Percentiles rank a stretch among this genome's conserved stretches.
These are phyloP conservation scores for Kalanchoe fedtschenkoi DNA, from an alignment of 164 flowering plant genomes.

Conservation along the genomic window DNA sequence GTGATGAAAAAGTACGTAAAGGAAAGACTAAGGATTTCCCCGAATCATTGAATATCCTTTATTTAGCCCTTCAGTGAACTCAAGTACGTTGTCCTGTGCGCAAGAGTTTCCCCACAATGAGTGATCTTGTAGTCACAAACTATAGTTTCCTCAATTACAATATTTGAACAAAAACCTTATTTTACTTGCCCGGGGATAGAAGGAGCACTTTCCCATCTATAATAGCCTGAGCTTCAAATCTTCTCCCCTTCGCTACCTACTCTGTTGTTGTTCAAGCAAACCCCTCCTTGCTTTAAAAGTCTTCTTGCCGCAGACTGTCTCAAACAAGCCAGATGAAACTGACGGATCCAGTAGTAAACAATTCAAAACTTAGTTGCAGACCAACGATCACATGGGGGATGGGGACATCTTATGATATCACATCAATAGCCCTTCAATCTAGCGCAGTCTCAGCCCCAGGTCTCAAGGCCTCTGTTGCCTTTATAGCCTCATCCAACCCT, in stretches of 20 bases:
- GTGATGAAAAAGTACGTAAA: no score
- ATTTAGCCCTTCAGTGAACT: no score
- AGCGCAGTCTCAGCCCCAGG: constrained; percentile 67
- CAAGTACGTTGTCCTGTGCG: no score
- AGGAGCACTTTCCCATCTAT: constrained; percentile 67
- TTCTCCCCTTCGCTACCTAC: constrained; percentile 56
- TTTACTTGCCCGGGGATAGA: constrained; percentile 78
- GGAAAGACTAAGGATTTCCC: no score
- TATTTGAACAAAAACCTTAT: constrained; percentile 76
- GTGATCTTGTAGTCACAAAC: no score
- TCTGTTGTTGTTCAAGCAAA: constrained; percentile 61
- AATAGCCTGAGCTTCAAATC: constrained; percentile 53
- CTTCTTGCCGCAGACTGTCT: constrained; percentile 68
- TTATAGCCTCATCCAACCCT: constrained; percentile 48
- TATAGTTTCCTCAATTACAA: no score
- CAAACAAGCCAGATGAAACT: constrained; percentile 59
- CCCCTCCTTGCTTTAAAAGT: constrained; percentile 69
- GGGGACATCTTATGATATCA: constrained; percentile 67
- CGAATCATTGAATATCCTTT: no score
- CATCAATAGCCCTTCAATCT: constrained; percentile 56
- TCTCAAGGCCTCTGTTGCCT: constrained; percentile 70
- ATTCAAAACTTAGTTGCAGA: constrained; percentile 37
- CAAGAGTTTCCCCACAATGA: no score
- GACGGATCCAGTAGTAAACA: constrained; percentile 50
- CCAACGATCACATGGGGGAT: constrained; percentile 43